Evolutionary conservation across 2,329 filamentous ascomycete species (phyloP).

Genomic region (Calonectria montana): DNA sequence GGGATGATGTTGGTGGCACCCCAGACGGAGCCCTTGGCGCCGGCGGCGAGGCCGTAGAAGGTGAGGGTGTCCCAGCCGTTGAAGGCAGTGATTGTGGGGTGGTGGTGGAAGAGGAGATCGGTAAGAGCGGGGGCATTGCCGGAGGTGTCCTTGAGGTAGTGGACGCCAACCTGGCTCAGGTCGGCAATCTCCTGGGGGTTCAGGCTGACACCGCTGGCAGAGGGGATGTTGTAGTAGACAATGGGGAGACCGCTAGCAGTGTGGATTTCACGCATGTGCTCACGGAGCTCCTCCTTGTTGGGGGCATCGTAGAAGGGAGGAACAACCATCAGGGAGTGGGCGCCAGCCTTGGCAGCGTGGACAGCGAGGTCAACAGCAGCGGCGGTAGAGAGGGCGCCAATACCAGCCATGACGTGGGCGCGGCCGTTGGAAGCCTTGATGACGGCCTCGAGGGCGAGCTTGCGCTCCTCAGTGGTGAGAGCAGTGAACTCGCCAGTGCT

Average conservation of each 20-base stretch:
- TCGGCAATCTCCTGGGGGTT: constrained; percentile 55
- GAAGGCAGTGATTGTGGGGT: constrained; percentile 57
- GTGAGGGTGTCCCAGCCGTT: constrained; percentile 66
- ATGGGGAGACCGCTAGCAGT: constrained; percentile 55
- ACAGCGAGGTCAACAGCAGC: constrained; percentile 39
- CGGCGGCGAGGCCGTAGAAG: constrained; percentile 63
- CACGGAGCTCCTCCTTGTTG: constrained; percentile 45
- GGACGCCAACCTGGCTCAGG: constrained; percentile 58
- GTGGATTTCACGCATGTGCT: constrained; percentile 56
- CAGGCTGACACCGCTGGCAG: constrained; percentile 56
- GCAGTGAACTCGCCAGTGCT: constrained; percentile 62
- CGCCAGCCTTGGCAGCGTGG: constrained; percentile 46
- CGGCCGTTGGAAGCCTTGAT: constrained; percentile 51
- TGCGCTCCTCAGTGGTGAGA: constrained; percentile 56
- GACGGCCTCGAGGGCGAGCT: constrained; percentile 52
- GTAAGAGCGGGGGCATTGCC: constrained; percentile 62
- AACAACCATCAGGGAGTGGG: constrained; percentile 59
- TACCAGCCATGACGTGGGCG: constrained; percentile 55
- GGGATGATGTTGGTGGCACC: constrained; percentile 63
- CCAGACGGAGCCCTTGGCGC: constrained; percentile 62
- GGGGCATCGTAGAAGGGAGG: constrained; percentile 62
- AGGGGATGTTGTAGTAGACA: constrained; percentile 64
- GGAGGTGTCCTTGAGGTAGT: constrained; percentile 64
- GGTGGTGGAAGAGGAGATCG: constrained; percentile 57
- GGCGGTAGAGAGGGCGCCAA: constrained; percentile 56